A percentile compares a stretch with the other conserved stretches of the same genome.
Evolutionary conservation across 176 grass and related monocot species (phyloP).

Genomic region (Phoenix roebelenii): DNA sequence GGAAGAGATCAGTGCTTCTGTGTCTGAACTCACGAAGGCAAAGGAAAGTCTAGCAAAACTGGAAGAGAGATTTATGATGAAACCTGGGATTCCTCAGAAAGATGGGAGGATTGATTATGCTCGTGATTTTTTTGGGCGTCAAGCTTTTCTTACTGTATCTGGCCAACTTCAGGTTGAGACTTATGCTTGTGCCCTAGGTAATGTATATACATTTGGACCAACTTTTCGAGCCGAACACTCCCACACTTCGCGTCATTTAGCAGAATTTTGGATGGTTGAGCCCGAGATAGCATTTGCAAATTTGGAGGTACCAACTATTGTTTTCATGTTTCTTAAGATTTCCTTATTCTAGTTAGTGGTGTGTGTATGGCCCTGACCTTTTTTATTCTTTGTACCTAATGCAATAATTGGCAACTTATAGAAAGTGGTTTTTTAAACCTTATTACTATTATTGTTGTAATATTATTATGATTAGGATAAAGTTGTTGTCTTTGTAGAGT

Average conservation of each 20-base stretch:
- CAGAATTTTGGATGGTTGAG: constrained; percentile 99
- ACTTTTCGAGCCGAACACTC: constrained; percentile 92
- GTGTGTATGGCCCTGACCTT: too few species aligned
- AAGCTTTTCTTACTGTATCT: constrained; percentile 92
- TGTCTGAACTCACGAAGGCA: constrained; percentile 50
- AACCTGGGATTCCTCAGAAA: constrained; percentile 54
- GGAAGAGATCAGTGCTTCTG: constrained; percentile 46
- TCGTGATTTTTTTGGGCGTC: constrained; percentile 76
- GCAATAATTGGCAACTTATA: too few species aligned
- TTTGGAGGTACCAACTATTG: constrained; percentile 45
- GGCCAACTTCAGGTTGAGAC: constrained; percentile 96
- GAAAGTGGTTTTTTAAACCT: too few species aligned
- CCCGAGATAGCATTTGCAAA: constrained; percentile 96
- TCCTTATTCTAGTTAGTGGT: background rate
- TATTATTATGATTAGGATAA: too few species aligned
- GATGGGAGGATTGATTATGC: constrained; percentile 62
- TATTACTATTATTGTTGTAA: too few species aligned
- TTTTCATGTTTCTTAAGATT: background rate
- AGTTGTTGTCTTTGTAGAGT: too few species aligned
- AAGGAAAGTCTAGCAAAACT: constrained; percentile 55
- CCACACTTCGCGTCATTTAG: constrained; percentile 80
- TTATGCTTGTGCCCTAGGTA: constrained; percentile 79
- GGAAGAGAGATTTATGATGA: constrained; percentile 91
- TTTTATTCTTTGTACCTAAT: too few species aligned
- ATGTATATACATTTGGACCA: constrained; percentile 91